These are phyloP conservation scores for Oryza rufipogon DNA, from an alignment of 176 grass and related monocot species.

Conservation along the genomic window DNA sequence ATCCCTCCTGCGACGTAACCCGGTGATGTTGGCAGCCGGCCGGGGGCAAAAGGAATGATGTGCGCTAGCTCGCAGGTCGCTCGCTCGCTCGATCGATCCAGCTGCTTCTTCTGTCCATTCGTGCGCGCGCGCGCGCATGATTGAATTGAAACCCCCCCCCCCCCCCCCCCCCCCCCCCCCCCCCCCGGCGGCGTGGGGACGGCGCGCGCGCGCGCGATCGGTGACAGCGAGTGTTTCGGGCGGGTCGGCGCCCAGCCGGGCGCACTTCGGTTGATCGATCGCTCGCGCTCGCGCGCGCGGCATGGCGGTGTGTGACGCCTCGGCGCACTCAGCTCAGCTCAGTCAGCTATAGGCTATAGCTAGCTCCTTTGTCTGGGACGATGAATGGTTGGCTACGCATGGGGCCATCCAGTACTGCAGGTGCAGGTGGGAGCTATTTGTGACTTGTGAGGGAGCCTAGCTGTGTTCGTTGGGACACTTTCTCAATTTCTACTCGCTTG, in stretches of 20 bases:
- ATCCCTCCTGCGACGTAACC: not conserved
- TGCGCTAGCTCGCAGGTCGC: not conserved
- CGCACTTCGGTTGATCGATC: not conserved
- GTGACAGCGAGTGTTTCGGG: constrained; percentile 26
- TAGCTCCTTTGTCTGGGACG: not conserved
- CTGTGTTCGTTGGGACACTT: too few species aligned
- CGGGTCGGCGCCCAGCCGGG: too few species aligned
- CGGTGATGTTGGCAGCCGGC: not conserved
- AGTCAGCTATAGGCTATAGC: too few species aligned
- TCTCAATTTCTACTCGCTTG: too few species aligned
- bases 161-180: not conserved
- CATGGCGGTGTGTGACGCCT: not conserved
- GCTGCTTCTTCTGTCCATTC: too few species aligned
- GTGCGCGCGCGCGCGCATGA: not conserved
- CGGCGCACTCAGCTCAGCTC: not conserved
- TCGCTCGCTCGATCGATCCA: not conserved
- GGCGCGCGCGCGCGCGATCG: too few species aligned
- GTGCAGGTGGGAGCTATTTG: not conserved
- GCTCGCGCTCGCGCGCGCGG: not conserved
- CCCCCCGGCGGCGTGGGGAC: not conserved
- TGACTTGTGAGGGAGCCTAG: too few species aligned
- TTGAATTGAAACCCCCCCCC: not conserved
- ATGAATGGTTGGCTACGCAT: constrained; percentile 14
- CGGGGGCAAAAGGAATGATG: not conserved
- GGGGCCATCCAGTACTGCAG: constrained; percentile 4